These are phyloP conservation scores for Botryotinia convoluta DNA, from an alignment of 2,329 filamentous ascomycete species.

Conservation along the genomic window DNA sequence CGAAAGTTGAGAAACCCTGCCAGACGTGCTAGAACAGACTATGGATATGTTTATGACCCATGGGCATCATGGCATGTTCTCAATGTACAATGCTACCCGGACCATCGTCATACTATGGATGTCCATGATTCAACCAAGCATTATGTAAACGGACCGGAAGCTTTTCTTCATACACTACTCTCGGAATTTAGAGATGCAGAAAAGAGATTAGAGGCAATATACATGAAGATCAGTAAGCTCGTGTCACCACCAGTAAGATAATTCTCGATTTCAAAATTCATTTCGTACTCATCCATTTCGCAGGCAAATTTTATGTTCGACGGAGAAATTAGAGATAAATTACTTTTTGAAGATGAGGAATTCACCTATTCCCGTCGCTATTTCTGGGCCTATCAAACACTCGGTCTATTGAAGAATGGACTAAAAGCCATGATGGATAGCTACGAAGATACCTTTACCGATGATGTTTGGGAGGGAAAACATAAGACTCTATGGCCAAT, in stretches of 20 bases:
- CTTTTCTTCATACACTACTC: constrained; percentile 57
- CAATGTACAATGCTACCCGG: constrained; percentile 57
- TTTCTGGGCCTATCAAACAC: constrained; percentile 61
- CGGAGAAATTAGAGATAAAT: constrained; percentile 51
- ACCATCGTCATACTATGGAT: constrained; percentile 55
- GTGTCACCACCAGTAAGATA: constrained; percentile 53
- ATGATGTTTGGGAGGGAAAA: constrained; percentile 56
- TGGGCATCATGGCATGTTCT: constrained; percentile 61
- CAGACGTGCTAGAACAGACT: constrained; percentile 46
- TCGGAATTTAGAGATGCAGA: constrained; percentile 60
- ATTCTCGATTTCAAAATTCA: not conserved
- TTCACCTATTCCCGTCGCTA: constrained; percentile 57
- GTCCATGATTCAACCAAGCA: constrained; percentile 53
- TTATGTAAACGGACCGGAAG: constrained; percentile 59
- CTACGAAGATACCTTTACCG: constrained; percentile 56
- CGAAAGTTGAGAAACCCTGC: constrained; percentile 49
- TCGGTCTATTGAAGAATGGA: constrained; percentile 57
- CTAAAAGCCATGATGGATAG: constrained; percentile 57
- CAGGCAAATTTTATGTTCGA: constrained; percentile 58
- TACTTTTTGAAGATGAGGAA: constrained; percentile 59
- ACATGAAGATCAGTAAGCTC: constrained; percentile 55
- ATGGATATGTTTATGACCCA: constrained; percentile 55
- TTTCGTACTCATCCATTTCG: not conserved
- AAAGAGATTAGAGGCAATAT: constrained; percentile 56
- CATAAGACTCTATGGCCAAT: constrained; percentile 57